These are phyloP conservation scores for Pholiota conissans DNA, from an alignment of 768 basidiomycete species.

Conservation along the genomic window DNA sequence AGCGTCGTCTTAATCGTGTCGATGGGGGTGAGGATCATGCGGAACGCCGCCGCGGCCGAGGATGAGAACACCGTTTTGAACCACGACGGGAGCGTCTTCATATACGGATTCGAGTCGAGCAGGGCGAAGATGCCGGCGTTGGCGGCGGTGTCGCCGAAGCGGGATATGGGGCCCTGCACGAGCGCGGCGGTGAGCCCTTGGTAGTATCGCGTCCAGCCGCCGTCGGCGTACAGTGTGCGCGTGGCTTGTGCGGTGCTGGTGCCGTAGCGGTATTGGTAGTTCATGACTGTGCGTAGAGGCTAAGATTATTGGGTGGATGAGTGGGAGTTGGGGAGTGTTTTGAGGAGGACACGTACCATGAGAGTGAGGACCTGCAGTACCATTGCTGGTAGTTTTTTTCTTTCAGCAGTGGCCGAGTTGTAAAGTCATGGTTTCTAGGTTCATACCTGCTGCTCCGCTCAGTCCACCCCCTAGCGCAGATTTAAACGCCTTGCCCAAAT, in stretches of 20 bases:
- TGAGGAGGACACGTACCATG: constrained; percentile 53
- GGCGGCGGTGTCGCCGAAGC: constrained; percentile 95
- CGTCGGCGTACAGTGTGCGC: constrained; percentile 70
- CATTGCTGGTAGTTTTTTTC: constrained; percentile 61
- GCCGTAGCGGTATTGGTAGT: constrained; percentile 93
- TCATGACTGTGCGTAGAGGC: constrained; percentile 97
- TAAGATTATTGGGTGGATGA: constrained; percentile 20
- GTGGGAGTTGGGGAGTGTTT: neutral
- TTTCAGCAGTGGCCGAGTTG: too few relatives aligned
- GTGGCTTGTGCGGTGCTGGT: constrained; percentile 67
- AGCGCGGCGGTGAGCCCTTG: constrained; percentile 85
- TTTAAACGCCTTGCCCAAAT: constrained; percentile 73
- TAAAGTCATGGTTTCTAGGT: too few relatives aligned
- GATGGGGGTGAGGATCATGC: constrained; percentile 90
- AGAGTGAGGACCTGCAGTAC: constrained; percentile 88
- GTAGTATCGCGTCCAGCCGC: constrained; percentile 84
- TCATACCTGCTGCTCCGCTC: constrained; percentile 81
- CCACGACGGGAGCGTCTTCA: constrained; percentile 58
- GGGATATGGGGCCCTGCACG: constrained; percentile 78
- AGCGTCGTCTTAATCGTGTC: constrained; percentile 96
- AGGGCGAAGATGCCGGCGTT: constrained; percentile 91
- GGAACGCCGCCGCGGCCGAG: constrained; percentile 79
- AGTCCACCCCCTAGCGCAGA: constrained; percentile 88
- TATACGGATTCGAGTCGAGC: constrained; percentile 71
- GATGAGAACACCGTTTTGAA: constrained; percentile 77